Percentiles rank a stretch among this genome's conserved stretches.
Evolutionary conservation across 768 basidiomycete species (phyloP).

Genomic region (Boletus patriciae): DNA sequence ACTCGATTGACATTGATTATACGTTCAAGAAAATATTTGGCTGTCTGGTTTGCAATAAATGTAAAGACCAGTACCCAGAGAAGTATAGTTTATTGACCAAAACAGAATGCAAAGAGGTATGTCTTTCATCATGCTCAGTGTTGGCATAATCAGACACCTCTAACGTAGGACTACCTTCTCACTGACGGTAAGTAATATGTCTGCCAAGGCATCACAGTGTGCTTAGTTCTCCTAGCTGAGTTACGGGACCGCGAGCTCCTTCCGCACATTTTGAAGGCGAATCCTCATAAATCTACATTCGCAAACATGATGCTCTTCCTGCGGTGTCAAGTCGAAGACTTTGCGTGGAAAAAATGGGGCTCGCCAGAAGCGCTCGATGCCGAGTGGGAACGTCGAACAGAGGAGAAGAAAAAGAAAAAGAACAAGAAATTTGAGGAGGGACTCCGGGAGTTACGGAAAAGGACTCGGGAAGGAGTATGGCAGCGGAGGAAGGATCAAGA

Average conservation of each 20-base stretch:
- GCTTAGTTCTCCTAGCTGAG: slow-evolving; percentile 59
- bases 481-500: slow-evolving; percentile 83
- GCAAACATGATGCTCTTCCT: slow-evolving; percentile 99
- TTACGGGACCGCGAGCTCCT: slow-evolving; percentile 88
- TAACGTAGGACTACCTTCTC: slow-evolving; percentile 80
- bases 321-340: slow-evolving; percentile 90
- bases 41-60: slow-evolving; percentile 83
- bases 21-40: slow-evolving; percentile 80
- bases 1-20: slow-evolving; percentile 85
- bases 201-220: neutral
- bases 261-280: slow-evolving; percentile 91
- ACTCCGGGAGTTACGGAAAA: slow-evolving; percentile 75
- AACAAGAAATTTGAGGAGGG: slow-evolving; percentile 95
- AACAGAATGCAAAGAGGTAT: slow-evolving; percentile 94
- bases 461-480: slow-evolving; percentile 89
- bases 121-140: slow-evolving; percentile 18
- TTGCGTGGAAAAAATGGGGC: slow-evolving; percentile 98
- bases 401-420: slow-evolving; percentile 86
- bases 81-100: slow-evolving; percentile 95
- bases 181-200: slow-evolving; percentile 71
- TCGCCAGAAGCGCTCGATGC: slow-evolving; percentile 86
- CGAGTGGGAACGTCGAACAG: slow-evolving; percentile 77
- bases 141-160: neutral
- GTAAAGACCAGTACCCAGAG: slow-evolving; percentile 87
- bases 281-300: slow-evolving; percentile 92